These are phyloP conservation scores for Magnaporthiopsis incrustans DNA, from an alignment of 2,329 filamentous ascomycete species.

Conservation along the genomic window DNA sequence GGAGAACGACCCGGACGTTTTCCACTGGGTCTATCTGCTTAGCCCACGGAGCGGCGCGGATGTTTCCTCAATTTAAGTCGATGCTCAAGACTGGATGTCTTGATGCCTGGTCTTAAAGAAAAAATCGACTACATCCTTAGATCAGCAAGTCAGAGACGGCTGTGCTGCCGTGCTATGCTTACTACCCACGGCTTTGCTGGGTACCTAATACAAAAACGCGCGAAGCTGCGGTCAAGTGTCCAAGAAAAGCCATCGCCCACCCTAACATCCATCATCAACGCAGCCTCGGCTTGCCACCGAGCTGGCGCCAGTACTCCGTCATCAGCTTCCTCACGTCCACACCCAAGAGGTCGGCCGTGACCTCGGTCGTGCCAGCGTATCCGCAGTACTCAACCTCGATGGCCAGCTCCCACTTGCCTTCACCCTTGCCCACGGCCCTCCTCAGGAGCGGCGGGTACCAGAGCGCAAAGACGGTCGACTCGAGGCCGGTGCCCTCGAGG, in stretches of 20 bases:
- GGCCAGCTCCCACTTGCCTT: neutral
- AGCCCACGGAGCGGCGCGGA: conserved; percentile 16
- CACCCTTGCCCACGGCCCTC: neutral
- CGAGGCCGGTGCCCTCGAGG: neutral
- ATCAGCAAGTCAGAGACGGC: too few relatives aligned
- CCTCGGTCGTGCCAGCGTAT: neutral
- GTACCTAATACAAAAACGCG: too few relatives aligned
- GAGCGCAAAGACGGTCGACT: conserved; percentile 1
- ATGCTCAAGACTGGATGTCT: neutral
- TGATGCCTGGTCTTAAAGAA: neutral
- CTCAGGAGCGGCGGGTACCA: neutral
- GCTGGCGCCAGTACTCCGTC: conserved; percentile 1
- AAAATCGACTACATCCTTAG: neutral
- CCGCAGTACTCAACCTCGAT: conserved; percentile 6
- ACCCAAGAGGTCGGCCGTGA: neutral
- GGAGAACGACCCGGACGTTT: conserved; percentile 37
- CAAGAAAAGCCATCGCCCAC: too few relatives aligned
- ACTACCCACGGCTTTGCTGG: too few relatives aligned
- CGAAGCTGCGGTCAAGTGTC: too few relatives aligned
- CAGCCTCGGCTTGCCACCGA: conserved; percentile 1
- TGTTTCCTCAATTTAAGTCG: neutral
- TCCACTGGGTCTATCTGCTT: conserved; percentile 36
- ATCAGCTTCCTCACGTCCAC: neutral
- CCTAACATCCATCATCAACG: neutral
- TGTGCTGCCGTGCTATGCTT: neutral